Evolutionary conservation across 805 yeast species (phyloP).

Genomic region (Candida incommunis): DNA sequence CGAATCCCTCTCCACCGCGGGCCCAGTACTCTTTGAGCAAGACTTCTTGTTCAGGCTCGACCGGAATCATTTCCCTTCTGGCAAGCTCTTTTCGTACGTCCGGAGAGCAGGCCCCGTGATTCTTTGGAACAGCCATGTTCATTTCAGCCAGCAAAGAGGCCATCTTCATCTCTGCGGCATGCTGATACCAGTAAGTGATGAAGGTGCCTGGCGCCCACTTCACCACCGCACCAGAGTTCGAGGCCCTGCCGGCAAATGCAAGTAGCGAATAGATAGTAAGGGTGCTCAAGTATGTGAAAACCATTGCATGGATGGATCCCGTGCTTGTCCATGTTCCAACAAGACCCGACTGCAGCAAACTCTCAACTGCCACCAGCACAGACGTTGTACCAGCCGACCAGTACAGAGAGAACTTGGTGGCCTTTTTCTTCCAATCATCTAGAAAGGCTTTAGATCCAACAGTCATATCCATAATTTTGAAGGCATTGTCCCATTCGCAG

Average conservation of each 20-base stretch:
- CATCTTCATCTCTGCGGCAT: conserved; percentile 57
- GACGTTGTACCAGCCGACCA: conserved; percentile 23
- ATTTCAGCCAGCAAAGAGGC: conserved; percentile 50
- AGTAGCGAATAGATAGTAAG: conserved; percentile 33
- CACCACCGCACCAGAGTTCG: conserved; percentile 40
- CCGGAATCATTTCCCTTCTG: conserved; percentile 22
- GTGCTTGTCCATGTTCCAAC: conserved; percentile 25
- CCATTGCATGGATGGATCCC: conserved; percentile 31
- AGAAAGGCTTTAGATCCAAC: conserved; percentile 43
- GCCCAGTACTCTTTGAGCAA: conserved; percentile 77
- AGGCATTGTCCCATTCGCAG: conserved; percentile 42
- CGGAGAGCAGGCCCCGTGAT: conserved; percentile 25
- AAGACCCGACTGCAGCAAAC: conserved; percentile 27
- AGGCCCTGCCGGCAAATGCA: conserved; percentile 33
- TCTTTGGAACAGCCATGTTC: conserved; percentile 34
- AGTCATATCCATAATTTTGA: conserved; percentile 45
- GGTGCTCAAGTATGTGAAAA: conserved; percentile 34
- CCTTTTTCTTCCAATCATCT: conserved; percentile 19
- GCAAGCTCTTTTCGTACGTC: conserved; percentile 20
- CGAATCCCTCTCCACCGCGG: conserved; percentile 72
- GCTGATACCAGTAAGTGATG: conserved; percentile 47
- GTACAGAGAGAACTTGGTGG: conserved; percentile 20
- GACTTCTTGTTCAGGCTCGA: conserved; percentile 47
- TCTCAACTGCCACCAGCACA: conserved; percentile 31
- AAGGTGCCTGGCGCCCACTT: conserved; percentile 55